Evolutionary conservation across 805 yeast species (phyloP), one percentile per base, ranked within the genome.

Genomic region (Teunomyces panamensis): DNA sequence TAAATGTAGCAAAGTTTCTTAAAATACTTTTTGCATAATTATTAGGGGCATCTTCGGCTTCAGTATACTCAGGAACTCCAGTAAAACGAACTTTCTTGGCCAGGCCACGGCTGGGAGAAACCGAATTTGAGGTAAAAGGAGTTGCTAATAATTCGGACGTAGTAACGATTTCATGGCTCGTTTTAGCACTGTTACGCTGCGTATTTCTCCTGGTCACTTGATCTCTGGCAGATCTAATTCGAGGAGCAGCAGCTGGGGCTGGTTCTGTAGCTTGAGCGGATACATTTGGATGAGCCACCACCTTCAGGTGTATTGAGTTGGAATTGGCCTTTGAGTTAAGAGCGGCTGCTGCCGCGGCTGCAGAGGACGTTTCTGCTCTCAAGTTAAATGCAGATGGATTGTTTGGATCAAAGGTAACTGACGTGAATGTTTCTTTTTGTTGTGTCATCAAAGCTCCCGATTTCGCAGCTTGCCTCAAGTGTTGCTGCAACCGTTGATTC

Each of bases 21-120:
- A 73, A 52, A 10, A 73, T 65, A 17, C 61, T 58, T 45, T 61
- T 62, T 3, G 74, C 58, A 45, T 69, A 70, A 37, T 59, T 62
- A 8, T 80, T 67, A 1, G 84, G 84, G 0, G 79, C 80, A 60
- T 80, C 85, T 57, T 80, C 85, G 5, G 73, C 79, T 30, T 73
- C 79, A 2, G 73, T 56, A 47, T 77, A 80, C 44, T 71, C 77
- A 0, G 78, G 71, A 4, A 80, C 83, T 0, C 83, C 84, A 4
- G 64, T 64, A 51, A 80, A 80, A 29, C 84, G 58, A 9, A 80
- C 84, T 51, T 67, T 77, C 51, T 77, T 79, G 2, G 61, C 44
- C 2, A 46, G 36, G 5, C 43, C 33, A 5, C 46, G 20, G 5
- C 49, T 29, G 5, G 51, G 35, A 10, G 39, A n/a, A 3, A 45